A percentile compares a stretch with the other conserved stretches of the same genome.
Evolutionary conservation across 2,329 filamentous ascomycete genomes (phyloP).

Genomic region (Venturia nashicola): DNA sequence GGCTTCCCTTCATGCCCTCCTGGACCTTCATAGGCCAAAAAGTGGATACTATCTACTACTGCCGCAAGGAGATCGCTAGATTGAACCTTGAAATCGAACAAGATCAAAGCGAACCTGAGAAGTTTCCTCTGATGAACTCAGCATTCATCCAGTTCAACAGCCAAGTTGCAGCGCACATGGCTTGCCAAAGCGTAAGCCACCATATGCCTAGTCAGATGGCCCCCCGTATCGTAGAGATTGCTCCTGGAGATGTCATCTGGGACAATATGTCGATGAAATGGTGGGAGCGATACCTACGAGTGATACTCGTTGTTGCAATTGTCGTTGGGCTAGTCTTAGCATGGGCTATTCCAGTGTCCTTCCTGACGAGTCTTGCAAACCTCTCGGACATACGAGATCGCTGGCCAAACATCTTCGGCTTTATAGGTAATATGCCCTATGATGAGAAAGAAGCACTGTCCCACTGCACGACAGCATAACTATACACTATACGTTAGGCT

Average conservation of each 20-base stretch:
- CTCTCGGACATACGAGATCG: background rate
- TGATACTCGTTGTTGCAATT: constrained; percentile 49
- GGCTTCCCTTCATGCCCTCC: constrained; percentile 59
- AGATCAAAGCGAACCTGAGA: constrained; percentile 75
- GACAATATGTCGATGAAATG: constrained; percentile 92
- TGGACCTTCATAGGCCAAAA: constrained; percentile 75
- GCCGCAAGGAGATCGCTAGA: constrained; percentile 71
- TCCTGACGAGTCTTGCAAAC: background rate
- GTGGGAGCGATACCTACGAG: constrained; percentile 79
- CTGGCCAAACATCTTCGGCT: constrained; percentile 33
- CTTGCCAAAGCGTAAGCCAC: constrained; percentile 81
- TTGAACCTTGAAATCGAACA: constrained; percentile 85
- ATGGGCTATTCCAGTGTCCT: constrained; percentile 71
- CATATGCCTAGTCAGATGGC: constrained; percentile 91
- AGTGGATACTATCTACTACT: constrained; percentile 90
- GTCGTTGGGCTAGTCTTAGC: constrained; percentile 69
- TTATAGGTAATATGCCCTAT: constrained; percentile 66
- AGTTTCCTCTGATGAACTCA: constrained; percentile 85
- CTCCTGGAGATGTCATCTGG: constrained; percentile 87
- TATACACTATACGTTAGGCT: constrained; percentile 25
- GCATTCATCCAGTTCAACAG: constrained; percentile 98
- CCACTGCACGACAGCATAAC: constrained; percentile 31
- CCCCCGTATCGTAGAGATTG: constrained; percentile 84
- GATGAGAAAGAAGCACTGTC: constrained; percentile 50
- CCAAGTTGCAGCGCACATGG: constrained; percentile 96